These are phyloP conservation scores for Ogataea hybrid DNA, from an alignment of 1,139 yeast genomes.

Conservation along the genomic window DNA sequence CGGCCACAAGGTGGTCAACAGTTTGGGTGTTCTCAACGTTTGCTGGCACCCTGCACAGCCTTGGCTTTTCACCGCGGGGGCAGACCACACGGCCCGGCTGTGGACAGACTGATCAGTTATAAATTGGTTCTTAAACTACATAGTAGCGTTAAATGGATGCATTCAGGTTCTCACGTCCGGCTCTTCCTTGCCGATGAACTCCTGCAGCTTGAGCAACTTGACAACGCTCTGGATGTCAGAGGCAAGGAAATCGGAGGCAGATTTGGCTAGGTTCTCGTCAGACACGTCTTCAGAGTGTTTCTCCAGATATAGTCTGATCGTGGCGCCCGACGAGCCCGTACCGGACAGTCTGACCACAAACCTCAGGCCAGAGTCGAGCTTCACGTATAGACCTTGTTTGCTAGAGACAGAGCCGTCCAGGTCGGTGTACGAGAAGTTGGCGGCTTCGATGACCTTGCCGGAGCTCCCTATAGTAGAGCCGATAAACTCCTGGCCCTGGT, in stretches of 20 bases:
- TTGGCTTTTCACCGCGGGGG: conserved; percentile 98
- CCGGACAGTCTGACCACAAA: conserved; percentile 92
- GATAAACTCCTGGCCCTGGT: conserved; percentile 33
- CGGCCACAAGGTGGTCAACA: conserved; percentile 82
- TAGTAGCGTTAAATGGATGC: not conserved
- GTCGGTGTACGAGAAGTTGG: conserved; percentile 90
- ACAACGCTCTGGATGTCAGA: conserved; percentile 64
- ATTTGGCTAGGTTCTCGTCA: conserved; percentile 38
- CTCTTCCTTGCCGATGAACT: conserved; percentile 74
- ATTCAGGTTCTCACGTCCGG: conserved; percentile 84
- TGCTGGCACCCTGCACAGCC: conserved; percentile 99
- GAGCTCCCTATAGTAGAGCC: conserved; percentile 45
- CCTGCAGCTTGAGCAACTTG: conserved; percentile 66
- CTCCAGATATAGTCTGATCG: conserved; percentile 90
- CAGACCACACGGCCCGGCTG: conserved; percentile 92
- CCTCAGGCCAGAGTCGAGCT: conserved; percentile 78
- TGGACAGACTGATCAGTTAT: conserved; percentile 75
- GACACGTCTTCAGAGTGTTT: conserved; percentile 66
- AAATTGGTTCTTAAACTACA: not conserved
- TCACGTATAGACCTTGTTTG: conserved; percentile 91
- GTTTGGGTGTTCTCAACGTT: conserved; percentile 85
- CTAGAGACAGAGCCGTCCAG: conserved; percentile 87
- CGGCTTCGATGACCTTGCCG: conserved; percentile 63
- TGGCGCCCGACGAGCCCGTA: conserved; percentile 97
- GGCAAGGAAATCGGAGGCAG: conserved; percentile 70